Conservation (phyloP, 352 stramenopile genomes). For the Pythium insidiosum region DNA sequence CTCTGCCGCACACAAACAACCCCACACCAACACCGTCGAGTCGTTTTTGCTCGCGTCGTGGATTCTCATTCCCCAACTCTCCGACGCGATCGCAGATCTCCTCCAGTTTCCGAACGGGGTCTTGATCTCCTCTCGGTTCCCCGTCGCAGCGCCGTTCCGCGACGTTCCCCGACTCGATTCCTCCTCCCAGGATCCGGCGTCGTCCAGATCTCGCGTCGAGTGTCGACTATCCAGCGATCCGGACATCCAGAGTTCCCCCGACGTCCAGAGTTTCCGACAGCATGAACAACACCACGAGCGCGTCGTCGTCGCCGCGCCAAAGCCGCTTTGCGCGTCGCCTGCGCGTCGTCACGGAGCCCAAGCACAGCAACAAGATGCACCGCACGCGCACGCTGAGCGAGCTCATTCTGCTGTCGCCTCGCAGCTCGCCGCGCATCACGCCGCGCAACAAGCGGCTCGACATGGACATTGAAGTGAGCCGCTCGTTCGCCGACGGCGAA, state of each 20-base stretch:
- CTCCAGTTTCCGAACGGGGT: too few relatives aligned
- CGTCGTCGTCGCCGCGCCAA: not conserved
- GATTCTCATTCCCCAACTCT: too few relatives aligned
- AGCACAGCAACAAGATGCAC: slow-evolving; percentile 83
- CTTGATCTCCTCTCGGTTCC: too few relatives aligned
- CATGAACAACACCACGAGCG: slow-evolving; percentile 12
- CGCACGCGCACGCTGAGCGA: slow-evolving; percentile 68
- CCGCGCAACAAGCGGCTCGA: slow-evolving; percentile 63
- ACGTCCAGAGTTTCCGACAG: not conserved
- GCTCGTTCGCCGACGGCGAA: slow-evolving; percentile 61
- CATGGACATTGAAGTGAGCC: slow-evolving; percentile 81
- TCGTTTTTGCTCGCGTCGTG: too few relatives aligned
- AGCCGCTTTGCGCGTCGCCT: slow-evolving; percentile 51
- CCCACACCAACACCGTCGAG: too few relatives aligned
- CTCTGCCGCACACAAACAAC: too few relatives aligned
- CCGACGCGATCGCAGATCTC: too few relatives aligned
- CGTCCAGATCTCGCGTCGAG: too few relatives aligned
- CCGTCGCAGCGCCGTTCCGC: too few relatives aligned
- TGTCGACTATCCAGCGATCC: too few relatives aligned
- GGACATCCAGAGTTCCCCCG: not conserved
- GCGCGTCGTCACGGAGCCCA: slow-evolving; percentile 78
- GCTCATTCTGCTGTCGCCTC: slow-evolving; percentile 66
- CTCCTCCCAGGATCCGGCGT: too few relatives aligned
- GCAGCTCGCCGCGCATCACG: slow-evolving; percentile 44
- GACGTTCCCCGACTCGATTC: too few relatives aligned